Conservation (phyloP, 768 basidiomycete species). For the Leccinum longicurvipes region DNA sequence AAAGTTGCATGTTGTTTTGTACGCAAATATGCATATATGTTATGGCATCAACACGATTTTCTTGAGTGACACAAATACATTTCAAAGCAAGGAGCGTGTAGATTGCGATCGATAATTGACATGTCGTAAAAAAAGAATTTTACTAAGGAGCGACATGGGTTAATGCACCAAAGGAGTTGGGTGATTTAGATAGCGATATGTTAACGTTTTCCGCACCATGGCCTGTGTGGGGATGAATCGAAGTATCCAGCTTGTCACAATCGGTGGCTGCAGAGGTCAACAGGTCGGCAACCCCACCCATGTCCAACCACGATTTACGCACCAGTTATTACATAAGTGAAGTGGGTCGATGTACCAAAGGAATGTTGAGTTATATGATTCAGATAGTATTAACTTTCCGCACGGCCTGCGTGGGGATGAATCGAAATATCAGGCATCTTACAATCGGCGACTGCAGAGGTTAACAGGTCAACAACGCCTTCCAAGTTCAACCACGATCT, state of each 20-base stretch:
- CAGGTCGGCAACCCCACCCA: not conserved
- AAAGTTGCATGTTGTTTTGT: conserved; percentile 22
- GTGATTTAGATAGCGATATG: not conserved
- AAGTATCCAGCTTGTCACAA: not conserved
- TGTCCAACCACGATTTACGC: conserved; percentile 1
- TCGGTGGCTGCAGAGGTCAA: conserved; percentile 8
- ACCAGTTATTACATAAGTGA: conserved; percentile 29
- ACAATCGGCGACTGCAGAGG: conserved; percentile 9
- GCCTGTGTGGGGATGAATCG: conserved; percentile 1
- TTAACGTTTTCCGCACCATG: not conserved
- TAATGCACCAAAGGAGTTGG: not conserved
- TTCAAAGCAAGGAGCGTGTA: conserved; percentile 11
- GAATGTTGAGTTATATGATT: not conserved
- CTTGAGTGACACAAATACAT: not conserved
- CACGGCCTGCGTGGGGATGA: conserved; percentile 5
- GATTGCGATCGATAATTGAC: not conserved
- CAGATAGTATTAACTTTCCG: not conserved
- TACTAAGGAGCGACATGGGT: not conserved
- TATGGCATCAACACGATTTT: conserved; percentile 15
- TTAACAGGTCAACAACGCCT: not conserved
- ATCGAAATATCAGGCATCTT: not conserved
- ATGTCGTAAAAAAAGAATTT: conserved; percentile 12
- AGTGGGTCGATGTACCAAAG: not conserved
- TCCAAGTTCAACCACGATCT: not conserved
- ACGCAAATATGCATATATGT: conserved; percentile 30